Evolutionary conservation across 805 yeast genomes (phyloP).

Genomic region (Starmera pachycereana): DNA sequence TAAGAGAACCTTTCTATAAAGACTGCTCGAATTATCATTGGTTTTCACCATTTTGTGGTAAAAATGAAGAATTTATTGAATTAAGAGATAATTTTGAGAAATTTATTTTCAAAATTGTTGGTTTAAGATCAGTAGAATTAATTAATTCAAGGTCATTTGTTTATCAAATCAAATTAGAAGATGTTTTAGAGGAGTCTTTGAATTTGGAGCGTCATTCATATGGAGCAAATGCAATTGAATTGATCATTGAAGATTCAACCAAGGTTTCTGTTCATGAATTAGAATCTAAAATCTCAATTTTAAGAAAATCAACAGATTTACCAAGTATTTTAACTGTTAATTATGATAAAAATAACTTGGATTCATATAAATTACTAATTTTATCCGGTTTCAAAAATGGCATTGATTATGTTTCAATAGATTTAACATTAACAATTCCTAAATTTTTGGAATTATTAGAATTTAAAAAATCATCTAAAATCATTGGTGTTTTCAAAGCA

Average conservation of each 20-base stretch:
- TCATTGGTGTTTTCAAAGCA: slow-evolving; percentile 72
- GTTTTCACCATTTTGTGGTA: slow-evolving; percentile 63
- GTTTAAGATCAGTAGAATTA: slow-evolving; percentile 26
- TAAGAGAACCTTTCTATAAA: slow-evolving; percentile 70
- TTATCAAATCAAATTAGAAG: slow-evolving; percentile 62
- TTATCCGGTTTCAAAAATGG: slow-evolving; percentile 65
- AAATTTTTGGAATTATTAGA: slow-evolving; percentile 41
- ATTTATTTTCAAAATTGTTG: slow-evolving; percentile 54
- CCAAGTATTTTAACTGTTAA: slow-evolving; percentile 81
- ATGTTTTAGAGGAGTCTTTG: slow-evolving; percentile 35
- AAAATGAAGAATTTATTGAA: slow-evolving; percentile 39
- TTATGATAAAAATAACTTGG: slow-evolving; percentile 41
- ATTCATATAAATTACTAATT: slow-evolving; percentile 38
- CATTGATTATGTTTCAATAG: slow-evolving; percentile 72
- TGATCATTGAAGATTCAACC: slow-evolving; percentile 55
- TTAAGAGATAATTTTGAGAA: slow-evolving; percentile 49
- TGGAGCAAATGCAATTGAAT: slow-evolving; percentile 77
- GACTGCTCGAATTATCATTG: slow-evolving; percentile 73
- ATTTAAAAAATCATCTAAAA: slow-evolving; percentile 48
- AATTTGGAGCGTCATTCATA: slow-evolving; percentile 42
- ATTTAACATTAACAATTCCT: slow-evolving; percentile 54
- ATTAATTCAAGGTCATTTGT: slow-evolving; percentile 47
- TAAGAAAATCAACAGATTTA: slow-evolving; percentile 53
- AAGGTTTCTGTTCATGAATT: slow-evolving; percentile 44
- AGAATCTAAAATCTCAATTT: slow-evolving; percentile 58